A percentile compares a stretch with the other conserved stretches of the same genome.
Conservation (phyloP, 208 protist species). For the Vickermania ingenoplastis region DNA sequence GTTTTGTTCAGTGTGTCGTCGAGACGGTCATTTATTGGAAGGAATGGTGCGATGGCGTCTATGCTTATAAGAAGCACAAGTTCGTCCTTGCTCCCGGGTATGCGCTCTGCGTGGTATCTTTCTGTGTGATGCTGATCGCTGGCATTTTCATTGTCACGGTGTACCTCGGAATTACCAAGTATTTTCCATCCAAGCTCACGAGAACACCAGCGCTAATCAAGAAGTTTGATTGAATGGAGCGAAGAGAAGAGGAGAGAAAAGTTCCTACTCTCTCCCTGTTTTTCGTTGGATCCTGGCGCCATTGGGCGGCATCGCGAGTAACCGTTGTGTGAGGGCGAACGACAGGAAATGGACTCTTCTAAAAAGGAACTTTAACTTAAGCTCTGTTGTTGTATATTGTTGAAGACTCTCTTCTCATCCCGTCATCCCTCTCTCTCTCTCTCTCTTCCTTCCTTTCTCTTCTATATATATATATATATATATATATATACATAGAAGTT, state of each 20-base stretch:
- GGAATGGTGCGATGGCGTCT: conserved; percentile 38
- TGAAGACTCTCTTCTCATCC: no score
- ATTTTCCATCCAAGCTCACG: conserved; percentile 35
- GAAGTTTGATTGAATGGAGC: no score
- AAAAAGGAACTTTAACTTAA: no score
- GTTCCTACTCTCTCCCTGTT: conserved; percentile 14
- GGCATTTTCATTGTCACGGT: conserved; percentile 22
- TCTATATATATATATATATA: no score
- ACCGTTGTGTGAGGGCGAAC: no score
- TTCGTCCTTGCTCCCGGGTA: conserved; percentile 56
- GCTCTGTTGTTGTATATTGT: no score
- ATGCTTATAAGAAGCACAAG: conserved; percentile 36
- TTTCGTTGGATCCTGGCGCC: no score
- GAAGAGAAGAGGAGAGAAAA: conserved; percentile 32
- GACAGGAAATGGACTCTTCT: no score
- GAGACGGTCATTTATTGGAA: conserved; percentile 59
- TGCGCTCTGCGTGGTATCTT: conserved; percentile 28
- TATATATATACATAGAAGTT: no score
- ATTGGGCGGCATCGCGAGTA: no score
- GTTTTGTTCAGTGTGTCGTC: conserved; percentile 36
- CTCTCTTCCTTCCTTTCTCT: no score
- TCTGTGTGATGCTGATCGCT: conserved; percentile 34
- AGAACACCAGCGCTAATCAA: conserved; percentile 26
- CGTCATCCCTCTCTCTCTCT: no score
- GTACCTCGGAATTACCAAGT: conserved; percentile 27